Evolutionary conservation across 208 protist genomes (phyloP).

Genomic region (Chromosphaera perkinsii): DNA sequence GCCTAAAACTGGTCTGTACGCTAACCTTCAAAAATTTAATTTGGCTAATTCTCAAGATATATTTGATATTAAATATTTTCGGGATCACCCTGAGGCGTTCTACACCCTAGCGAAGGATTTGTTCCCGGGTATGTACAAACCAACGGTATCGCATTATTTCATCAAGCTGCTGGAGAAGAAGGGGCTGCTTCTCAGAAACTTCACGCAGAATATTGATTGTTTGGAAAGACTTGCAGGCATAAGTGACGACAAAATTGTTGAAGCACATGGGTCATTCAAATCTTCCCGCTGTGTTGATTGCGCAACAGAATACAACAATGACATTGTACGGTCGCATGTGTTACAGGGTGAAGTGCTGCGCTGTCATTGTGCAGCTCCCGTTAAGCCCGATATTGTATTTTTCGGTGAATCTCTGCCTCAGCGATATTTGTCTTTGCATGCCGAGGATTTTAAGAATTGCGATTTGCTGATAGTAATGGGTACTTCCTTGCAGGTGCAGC

Average conservation of each 20-base stretch:
- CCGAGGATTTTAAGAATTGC: conserved; percentile 20
- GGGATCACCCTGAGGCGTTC: conserved; percentile 16
- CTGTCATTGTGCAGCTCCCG: too few species aligned
- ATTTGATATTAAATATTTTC: conserved; percentile 56
- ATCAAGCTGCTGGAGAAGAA: conserved; percentile 40
- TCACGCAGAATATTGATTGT: conserved; percentile 60
- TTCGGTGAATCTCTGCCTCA: conserved; percentile 66
- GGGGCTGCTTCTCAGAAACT: conserved; percentile 39
- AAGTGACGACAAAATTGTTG: conserved; percentile 68
- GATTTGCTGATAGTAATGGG: conserved; percentile 29
- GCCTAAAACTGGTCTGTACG: conserved; percentile 54
- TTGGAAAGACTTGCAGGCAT: conserved; percentile 50
- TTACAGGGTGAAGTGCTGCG: too few species aligned
- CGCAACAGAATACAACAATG: conserved; percentile 1
- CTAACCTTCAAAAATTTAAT: conserved; percentile 37
- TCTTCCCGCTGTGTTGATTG: conserved; percentile 70
- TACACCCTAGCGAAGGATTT: conserved; percentile 29
- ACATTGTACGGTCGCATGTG: conserved; percentile 5
- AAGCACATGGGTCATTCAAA: conserved; percentile 87
- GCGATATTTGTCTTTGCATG: background rate
- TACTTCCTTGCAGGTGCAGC: conserved; percentile 48
- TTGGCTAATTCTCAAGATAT: conserved; percentile 48
- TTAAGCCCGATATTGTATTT: conserved; percentile 65
- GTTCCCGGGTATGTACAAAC: conserved; percentile 25
- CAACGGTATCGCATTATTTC: conserved; percentile 55